Evolutionary conservation across 1,139 yeast species (phyloP).

Genomic region (Candida gigantensis): DNA sequence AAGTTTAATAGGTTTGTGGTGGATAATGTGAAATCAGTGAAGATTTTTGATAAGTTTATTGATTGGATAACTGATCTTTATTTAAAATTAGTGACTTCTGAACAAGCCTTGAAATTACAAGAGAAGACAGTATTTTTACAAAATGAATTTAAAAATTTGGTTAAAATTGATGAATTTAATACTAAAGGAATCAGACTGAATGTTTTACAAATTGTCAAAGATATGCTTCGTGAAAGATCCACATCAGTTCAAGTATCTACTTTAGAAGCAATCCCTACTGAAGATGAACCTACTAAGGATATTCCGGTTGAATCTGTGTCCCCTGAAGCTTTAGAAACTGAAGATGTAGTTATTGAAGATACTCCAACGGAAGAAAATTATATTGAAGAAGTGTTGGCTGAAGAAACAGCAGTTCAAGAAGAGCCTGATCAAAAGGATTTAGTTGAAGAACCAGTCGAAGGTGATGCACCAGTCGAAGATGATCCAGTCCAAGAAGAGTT

Average conservation of each 20-base stretch:
- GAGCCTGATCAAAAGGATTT: conserved; percentile 2
- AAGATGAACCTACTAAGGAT: background rate
- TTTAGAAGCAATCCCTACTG: conserved; percentile 8
- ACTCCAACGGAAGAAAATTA: background rate
- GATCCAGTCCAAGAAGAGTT: conserved; percentile 10
- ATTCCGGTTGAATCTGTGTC: background rate
- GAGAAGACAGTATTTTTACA: conserved; percentile 26
- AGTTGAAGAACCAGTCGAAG: conserved; percentile 14
- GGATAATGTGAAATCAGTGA: conserved; percentile 4
- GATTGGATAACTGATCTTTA: conserved; percentile 8
- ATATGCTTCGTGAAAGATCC: conserved; percentile 18
- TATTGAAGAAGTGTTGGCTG: background rate
- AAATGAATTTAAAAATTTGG: conserved; percentile 30
- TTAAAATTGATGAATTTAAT: conserved; percentile 23
- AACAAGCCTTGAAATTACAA: conserved; percentile 16
- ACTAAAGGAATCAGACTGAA: conserved; percentile 14
- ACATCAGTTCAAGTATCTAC: too few species aligned
- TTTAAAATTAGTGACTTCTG: conserved; percentile 10
- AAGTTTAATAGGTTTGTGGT: background rate
- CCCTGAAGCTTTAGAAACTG: background rate
- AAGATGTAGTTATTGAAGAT: background rate
- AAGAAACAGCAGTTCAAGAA: background rate
- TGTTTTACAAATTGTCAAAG: conserved; percentile 24
- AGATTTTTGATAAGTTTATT: conserved; percentile 4
- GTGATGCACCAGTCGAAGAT: conserved; percentile 17